Base-by-base conservation (phyloP, 176 grass and related monocot genomes). In the Pharus latifolius region DNA sequence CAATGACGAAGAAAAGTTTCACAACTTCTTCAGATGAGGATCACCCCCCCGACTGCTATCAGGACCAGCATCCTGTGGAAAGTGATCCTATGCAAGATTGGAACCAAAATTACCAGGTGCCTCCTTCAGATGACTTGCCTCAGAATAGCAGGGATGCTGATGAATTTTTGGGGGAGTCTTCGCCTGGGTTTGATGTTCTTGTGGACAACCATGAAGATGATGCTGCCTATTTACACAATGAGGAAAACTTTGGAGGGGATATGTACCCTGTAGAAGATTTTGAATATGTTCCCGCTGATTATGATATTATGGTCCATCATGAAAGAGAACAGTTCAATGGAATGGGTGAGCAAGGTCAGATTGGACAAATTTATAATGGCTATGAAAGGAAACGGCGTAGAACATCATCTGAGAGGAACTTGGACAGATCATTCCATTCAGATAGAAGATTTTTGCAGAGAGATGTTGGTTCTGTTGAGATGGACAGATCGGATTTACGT, bases 121-220 rank as follows among this genome's bases (percentile, higher is more conserved):
- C 62, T 59, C 69, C 10, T 79, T 56, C 49, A 16, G 86, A 87
- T 61, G 86, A 88, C 40, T 56, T 80, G n/a, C 62, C 94, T 17
- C 83, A 85, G 51, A 79, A 90, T 76, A 86, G 86, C 69, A 78
- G 78, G 77, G 95, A 99, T 9, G 67, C 68, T 49, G 90, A 91
- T 81, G 87, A 99, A 7, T 69, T 93, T 50, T 48, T 78, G 33
- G 78, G 75, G 19, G 94, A 98, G 69, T 88, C 88, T 80, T 88
- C 94, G 10, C 89, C 90, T 75, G 95, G 90, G 37, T 98, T 98
- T 80, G 94, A 98, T 44, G 94, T 98, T 69, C 86, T 98, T 52
- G 94, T 98, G 42, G 86, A 92, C 70, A 80, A 98, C 25, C 84
- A 91, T 63, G 73, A 69, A 24, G 82, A 91, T 73, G 64, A 65